phyloP scores from a whole-genome alignment of 179 eudicot species.

The Vitellaria paradoxa region DNA sequence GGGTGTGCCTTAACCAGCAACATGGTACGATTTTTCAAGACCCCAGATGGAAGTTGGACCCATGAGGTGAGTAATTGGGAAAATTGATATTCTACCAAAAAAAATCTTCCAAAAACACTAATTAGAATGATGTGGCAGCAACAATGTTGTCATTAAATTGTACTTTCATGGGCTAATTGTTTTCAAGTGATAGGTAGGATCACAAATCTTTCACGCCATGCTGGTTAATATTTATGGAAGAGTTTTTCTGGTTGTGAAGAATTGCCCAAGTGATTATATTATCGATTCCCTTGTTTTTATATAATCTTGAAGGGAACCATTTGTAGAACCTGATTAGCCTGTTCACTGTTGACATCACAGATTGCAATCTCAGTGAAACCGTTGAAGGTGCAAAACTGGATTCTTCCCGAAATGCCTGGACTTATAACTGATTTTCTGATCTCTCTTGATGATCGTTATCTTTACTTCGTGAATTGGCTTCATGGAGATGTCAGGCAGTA shows the following conservation, averaged over 20 bases:
- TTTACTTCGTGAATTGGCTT: slow-evolving; percentile 93
- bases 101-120: too few species aligned
- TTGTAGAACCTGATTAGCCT: not conserved
- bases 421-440: slow-evolving; percentile 92
- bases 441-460: slow-evolving; percentile 83
- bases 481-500: slow-evolving; percentile 97
- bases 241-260: too few species aligned
- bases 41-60: slow-evolving; percentile 71
- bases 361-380: slow-evolving; percentile 67
- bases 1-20: slow-evolving; percentile 97
- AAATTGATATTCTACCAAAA: too few species aligned
- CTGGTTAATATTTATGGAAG: too few species aligned
- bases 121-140: too few species aligned
- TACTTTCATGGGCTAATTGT: too few species aligned
- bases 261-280: not conserved
- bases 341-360: slow-evolving; percentile 27
- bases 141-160: too few species aligned
- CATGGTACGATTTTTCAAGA: slow-evolving; percentile 92
- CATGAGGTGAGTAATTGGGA: slow-evolving; percentile 60
- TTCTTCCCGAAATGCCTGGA: slow-evolving; percentile 97
- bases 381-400: slow-evolving; percentile 90
- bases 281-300: not conserved
- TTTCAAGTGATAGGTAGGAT: too few species aligned
- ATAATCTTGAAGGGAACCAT: not conserved
- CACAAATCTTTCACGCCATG: too few species aligned